These are phyloP conservation scores for Heritiera fomes DNA, from an alignment of 345 rosid species.

Conservation along the genomic window DNA sequence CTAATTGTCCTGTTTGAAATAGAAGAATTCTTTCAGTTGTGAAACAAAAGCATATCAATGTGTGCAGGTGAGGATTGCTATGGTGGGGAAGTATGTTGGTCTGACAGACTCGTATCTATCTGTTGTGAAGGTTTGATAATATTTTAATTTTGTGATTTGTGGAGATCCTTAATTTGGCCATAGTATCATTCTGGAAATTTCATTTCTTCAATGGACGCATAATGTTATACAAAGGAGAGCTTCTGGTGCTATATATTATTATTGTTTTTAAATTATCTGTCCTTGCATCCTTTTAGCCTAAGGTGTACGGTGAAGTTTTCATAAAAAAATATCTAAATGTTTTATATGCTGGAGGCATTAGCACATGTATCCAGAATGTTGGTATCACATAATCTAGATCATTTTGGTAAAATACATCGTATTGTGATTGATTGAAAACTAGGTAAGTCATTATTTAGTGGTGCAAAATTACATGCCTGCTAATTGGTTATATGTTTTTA, in stretches of 20 bases:
- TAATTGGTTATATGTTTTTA: neutral
- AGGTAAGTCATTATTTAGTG: neutral
- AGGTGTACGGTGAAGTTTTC: neutral
- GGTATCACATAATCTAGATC: neutral
- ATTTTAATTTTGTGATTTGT: neutral
- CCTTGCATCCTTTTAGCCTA: neutral
- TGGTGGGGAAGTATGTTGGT: slow-evolving; percentile 97
- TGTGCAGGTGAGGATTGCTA: slow-evolving; percentile 84
- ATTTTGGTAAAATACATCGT: neutral
- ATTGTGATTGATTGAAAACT: neutral
- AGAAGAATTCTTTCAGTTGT: slow-evolving; percentile 25
- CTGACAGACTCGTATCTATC: slow-evolving; percentile 93
- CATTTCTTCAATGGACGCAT: neutral
- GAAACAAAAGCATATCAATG: slow-evolving; percentile 24
- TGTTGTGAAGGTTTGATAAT: slow-evolving; percentile 69
- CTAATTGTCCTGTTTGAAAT: slow-evolving; percentile 22
- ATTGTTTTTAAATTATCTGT: neutral
- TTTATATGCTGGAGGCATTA: neutral
- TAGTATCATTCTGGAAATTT: neutral
- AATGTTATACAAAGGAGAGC: neutral
- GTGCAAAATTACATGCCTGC: neutral
- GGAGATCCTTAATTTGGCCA: neutral
- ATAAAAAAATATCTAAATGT: neutral
- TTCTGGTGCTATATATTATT: slow-evolving; percentile 5
- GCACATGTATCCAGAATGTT: neutral